phyloP scores from a whole-genome alignment of 2,329 filamentous ascomycete species.

The Trichoderma koningiopsis region DNA sequence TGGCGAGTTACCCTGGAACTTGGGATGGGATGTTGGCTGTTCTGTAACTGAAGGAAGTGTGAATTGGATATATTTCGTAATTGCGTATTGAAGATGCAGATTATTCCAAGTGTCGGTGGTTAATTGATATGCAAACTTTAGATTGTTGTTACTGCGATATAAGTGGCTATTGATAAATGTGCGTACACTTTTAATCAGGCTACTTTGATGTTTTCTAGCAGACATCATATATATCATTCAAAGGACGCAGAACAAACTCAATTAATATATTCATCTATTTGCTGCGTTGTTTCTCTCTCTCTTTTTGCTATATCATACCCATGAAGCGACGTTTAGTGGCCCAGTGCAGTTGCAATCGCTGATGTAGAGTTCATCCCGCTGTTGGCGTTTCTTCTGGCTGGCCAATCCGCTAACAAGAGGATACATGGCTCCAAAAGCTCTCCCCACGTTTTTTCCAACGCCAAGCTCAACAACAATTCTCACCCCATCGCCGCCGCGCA shows the following conservation, averaged over 20 bases:
- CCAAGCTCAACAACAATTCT: not conserved
- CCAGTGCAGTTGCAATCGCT: not conserved
- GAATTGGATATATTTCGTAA: not conserved
- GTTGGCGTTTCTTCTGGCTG: not conserved
- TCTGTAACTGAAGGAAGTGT: not conserved
- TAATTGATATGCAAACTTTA: no score
- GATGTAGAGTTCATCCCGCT: not conserved
- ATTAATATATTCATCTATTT: not conserved
- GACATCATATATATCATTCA: not conserved
- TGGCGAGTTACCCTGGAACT: not conserved
- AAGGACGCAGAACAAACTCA: not conserved
- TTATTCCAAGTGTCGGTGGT: no score
- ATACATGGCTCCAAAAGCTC: not conserved
- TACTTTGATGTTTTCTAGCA: no score
- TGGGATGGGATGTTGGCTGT: not conserved
- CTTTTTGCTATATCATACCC: not conserved
- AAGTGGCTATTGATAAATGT: no score
- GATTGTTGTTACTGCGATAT: no score
- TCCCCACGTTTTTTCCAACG: not conserved
- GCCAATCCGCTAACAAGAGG: not conserved
- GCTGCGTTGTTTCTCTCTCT: no score
- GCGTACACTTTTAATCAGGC: not conserved
- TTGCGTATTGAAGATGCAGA: no score
- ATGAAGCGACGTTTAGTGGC: no score
- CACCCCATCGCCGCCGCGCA: not conserved